phyloP scores from a whole-genome alignment of 2,329 filamentous ascomycete species.

The Fusarium drepaniforme region DNA sequence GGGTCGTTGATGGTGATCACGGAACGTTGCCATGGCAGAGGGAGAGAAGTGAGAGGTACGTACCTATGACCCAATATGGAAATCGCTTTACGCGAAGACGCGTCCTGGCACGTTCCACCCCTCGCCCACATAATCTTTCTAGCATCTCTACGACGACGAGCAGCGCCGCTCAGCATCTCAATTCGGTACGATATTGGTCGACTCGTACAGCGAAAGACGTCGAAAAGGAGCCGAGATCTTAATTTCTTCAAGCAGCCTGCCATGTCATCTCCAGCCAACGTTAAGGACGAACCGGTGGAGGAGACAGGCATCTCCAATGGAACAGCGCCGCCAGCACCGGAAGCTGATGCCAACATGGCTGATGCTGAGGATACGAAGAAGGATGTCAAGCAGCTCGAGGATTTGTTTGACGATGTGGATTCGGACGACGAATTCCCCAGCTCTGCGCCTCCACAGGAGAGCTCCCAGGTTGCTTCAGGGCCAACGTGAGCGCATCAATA shows the following conservation, averaged over 20 bases:
- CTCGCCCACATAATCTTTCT: conserved; percentile 23
- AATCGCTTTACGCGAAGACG: conserved; percentile 45
- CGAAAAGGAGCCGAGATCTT: conserved; percentile 27
- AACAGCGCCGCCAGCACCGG: conserved; percentile 25
- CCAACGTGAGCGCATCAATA: conserved; percentile 54
- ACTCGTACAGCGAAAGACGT: background rate
- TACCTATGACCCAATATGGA: conserved; percentile 16
- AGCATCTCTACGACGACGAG: conserved; percentile 37
- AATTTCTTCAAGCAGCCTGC: conserved; percentile 36
- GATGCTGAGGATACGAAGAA: conserved; percentile 51
- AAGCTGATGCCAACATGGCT: conserved; percentile 36
- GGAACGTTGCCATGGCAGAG: background rate
- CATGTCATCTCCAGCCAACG: conserved; percentile 42
- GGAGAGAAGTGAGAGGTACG: conserved; percentile 13
- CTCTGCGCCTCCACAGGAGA: conserved; percentile 56
- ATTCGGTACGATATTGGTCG: background rate
- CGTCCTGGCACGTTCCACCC: conserved; percentile 36
- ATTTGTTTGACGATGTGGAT: conserved; percentile 69
- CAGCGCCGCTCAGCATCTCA: conserved; percentile 5
- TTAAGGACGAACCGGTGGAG: conserved; percentile 46
- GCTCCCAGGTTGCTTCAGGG: conserved; percentile 57
- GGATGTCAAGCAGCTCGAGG: conserved; percentile 65
- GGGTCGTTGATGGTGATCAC: background rate
- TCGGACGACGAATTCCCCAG: conserved; percentile 73
- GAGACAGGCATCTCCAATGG: conserved; percentile 34